Base-by-base conservation (phyloP, 2,329 filamentous ascomycete genomes). In the Sporothrix euskadiensis region DNA sequence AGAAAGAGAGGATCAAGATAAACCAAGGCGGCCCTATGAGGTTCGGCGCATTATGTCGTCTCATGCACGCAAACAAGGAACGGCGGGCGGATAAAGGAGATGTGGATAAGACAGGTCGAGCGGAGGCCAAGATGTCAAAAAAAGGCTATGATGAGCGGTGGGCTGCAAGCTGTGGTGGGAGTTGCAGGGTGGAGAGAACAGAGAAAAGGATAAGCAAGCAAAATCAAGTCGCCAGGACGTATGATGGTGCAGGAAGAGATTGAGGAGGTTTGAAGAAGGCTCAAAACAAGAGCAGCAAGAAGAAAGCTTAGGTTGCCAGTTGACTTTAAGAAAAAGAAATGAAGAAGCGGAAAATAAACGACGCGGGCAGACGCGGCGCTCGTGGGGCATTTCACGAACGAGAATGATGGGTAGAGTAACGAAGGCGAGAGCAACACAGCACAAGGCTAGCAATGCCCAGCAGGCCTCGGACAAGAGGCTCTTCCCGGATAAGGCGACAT, bases 361-460 rank as follows among this genome's bases (percentile, higher is more conserved):
- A 26, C 35, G 19, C 19, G 59, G n/a, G n/a, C n/a, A 44, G 26
- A 54, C 39, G 39, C 22, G 41, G 39, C 63, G 22, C 41, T 49
- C 63, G 22, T 68, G 63, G 63, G 63, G 63, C 63, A 49, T 49
- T 49, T 68, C 41, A 19, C 41, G 22, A 68, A 68, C 44, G 44
- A 35, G 44, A 69, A 41, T 49, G 61, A 26, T 35, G 44, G 26
- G 44, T 14, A 47, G n/a, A 44, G 35, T 41, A 47, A 30, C 2
- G 41, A 44, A 49, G 41, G 12, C 44, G 8, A 14, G 35, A 61
- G 39, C 32, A 16, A 35, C 10, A 59, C 44, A 59, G 26, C 56
- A 59, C 26, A 59, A 35, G 56, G 26, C 56, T 35, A 59, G 14
- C 9, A 16, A 59, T 12, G 32, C 8, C 56, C n/a, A 59, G 30